Conservation (phyloP, 352 stramenopile genomes). For the Pseudoperonospora humuli region DNA sequence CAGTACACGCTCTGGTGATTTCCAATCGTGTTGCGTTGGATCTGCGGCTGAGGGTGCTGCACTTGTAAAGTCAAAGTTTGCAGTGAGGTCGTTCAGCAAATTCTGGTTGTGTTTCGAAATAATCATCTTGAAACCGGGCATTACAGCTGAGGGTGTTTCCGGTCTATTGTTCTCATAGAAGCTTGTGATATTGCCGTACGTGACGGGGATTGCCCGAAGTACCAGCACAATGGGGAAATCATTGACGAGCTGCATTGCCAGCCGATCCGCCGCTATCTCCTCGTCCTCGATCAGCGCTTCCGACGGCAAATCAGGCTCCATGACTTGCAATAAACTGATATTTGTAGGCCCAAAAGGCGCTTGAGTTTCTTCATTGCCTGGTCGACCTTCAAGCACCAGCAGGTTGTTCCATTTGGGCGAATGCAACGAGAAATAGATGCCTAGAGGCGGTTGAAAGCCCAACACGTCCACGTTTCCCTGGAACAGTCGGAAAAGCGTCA, state of each 20-base stretch:
- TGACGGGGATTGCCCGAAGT: conserved; percentile 55
- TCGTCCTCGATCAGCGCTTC: conserved; percentile 47
- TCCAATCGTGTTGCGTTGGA: conserved; percentile 37
- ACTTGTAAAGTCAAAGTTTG: conserved; percentile 9
- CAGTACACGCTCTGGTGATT: conserved; percentile 39
- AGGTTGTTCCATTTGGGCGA: conserved; percentile 80
- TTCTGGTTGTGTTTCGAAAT: conserved; percentile 41
- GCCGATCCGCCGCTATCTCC: conserved; percentile 57
- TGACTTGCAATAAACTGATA: conserved; percentile 32
- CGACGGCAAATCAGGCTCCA: conserved; percentile 27
- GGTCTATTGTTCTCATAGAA: conserved; percentile 51
- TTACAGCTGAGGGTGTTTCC: conserved; percentile 27
- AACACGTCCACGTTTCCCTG: conserved; percentile 66
- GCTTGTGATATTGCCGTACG: conserved; percentile 62
- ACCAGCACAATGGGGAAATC: conserved; percentile 67
- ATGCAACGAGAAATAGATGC: conserved; percentile 73
- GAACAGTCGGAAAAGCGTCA: conserved; percentile 72
- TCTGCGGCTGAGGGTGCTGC: conserved; percentile 6
- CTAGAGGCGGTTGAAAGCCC: conserved; percentile 56
- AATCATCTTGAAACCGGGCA: conserved; percentile 82
- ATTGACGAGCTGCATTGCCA: conserved; percentile 52
- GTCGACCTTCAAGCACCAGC: conserved; percentile 43
- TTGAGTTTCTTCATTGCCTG: conserved; percentile 31
- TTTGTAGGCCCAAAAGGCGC: conserved; percentile 46
- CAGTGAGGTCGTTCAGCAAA: conserved; percentile 13